These are phyloP conservation scores for Dactylorhiza incarnata DNA, from an alignment of 106 monocot genomes.

Conservation along the genomic window DNA sequence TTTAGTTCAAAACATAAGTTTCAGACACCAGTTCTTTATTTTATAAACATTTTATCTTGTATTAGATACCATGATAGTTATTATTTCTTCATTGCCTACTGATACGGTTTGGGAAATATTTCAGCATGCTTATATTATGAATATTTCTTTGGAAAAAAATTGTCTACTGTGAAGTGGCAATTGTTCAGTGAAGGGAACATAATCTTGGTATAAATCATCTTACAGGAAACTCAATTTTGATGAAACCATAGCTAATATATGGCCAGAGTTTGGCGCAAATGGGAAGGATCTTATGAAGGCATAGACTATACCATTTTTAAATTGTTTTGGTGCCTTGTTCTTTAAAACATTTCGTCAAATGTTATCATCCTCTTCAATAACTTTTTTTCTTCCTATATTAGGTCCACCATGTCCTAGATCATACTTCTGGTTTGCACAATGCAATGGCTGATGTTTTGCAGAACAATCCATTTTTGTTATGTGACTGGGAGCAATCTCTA, in stretches of 20 bases:
- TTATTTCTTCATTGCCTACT: background rate
- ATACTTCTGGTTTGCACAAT: slow-evolving; percentile 88
- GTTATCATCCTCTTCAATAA: background rate
- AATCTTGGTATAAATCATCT: background rate
- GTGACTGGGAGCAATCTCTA: slow-evolving; percentile 88
- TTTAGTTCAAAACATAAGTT: too few species aligned
- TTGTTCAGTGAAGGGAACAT: background rate
- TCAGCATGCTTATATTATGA: too few species aligned
- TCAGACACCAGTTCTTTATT: too few species aligned
- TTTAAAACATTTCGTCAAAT: background rate
- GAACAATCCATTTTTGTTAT: slow-evolving; percentile 54
- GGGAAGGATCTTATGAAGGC: slow-evolving; percentile 81
- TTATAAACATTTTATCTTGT: too few species aligned
- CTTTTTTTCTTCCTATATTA: slow-evolving; percentile 16
- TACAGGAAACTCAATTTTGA: slow-evolving; percentile 82
- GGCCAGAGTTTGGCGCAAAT: slow-evolving; percentile 78
- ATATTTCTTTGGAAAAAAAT: background rate
- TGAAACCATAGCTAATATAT: slow-evolving; percentile 74
- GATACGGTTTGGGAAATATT: background rate
- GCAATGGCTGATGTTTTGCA: slow-evolving; percentile 62
- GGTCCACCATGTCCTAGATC: slow-evolving; percentile 96
- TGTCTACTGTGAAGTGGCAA: background rate
- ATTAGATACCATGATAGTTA: too few species aligned
- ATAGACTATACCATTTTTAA: background rate
- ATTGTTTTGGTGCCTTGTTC: background rate